Evolutionary conservation across 2,329 filamentous ascomycete genomes (phyloP).

Genomic region (Aspergillus arachidicola): DNA sequence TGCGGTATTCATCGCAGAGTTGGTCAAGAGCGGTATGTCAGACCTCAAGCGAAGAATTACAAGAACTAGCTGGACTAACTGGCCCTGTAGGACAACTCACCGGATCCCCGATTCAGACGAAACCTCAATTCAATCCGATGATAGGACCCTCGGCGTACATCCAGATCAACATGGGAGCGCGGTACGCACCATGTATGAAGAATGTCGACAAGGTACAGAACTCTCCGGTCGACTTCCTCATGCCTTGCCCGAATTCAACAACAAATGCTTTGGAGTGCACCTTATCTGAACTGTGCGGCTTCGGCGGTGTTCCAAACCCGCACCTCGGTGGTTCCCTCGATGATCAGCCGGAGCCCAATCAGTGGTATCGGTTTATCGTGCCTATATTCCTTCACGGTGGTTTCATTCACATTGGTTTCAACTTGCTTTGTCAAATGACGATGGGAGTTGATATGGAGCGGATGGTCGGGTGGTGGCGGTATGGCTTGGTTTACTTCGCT

Average conservation of each 20-base stretch:
- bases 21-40: constrained; percentile 75
- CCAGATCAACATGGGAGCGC: constrained; percentile 94
- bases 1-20: constrained; percentile 83
- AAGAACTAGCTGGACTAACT: constrained; percentile 5
- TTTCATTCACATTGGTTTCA: constrained; percentile 93
- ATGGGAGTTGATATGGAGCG: constrained; percentile 91
- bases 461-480: constrained; percentile 84
- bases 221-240: constrained; percentile 45
- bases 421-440: constrained; percentile 86
- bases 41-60: constrained; percentile 29
- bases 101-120: constrained; percentile 67
- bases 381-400: constrained; percentile 96
- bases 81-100: constrained; percentile 66
- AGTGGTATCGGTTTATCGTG: constrained; percentile 95
- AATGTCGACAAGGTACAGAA: constrained; percentile 55
- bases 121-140: constrained; percentile 93
- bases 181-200: constrained; percentile 94
- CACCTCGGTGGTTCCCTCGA: constrained; percentile 51
- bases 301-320: constrained; percentile 73
- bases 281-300: constrained; percentile 81
- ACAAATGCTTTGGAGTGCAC: constrained; percentile 65
- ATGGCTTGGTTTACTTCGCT: constrained; percentile 84
- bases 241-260: constrained; percentile 82
- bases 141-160: constrained; percentile 90
- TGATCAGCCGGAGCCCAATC: constrained; percentile 71